Evolutionary conservation across 2,329 filamentous ascomycete species (phyloP), one percentile per base, ranked within the genome.

Genomic region (Bipolaris zeicola): DNA sequence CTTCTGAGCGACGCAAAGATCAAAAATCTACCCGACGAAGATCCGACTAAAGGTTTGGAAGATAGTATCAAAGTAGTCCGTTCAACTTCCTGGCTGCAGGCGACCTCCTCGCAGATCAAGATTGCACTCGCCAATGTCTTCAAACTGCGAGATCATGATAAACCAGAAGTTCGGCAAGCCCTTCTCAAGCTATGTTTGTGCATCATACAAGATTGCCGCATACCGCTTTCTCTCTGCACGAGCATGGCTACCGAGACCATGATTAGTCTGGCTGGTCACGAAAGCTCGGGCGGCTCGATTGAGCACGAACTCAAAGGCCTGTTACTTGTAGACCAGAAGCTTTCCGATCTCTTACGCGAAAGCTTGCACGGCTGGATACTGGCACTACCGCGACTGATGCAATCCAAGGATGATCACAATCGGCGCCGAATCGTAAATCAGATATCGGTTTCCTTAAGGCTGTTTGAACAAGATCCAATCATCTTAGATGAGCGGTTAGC

Each of bases 281-380:
- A 62, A 14, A 79, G 83, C 16, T 76, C 82, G 1, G 78, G 85
- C 18, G 80, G 78, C 18, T 63, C 80, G 3, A 61, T 72, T 13
- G 70, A 75, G 65, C 64, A 47, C 51, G 73, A 70, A 42, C 73
- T 96, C 4, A 81, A 81, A 26, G 83, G 87, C 58, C 78, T 96
- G 24, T 79, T 88, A 5, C 82, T 78, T 37, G 85, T 87, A 10
- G 87, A 92, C 64, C 77, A 82, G 1, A 79, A 84, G 46, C 80
- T 93, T 1, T 78, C 83, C 3, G 86, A 89, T 20, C 78, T 85
- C 2, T 79, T 94, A 24, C 90, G 91, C 65, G 84, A 82, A 26
- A 89, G 85, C 0, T 81, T 96, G 0, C 90, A 94, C 72, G 87
- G 87, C 50, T 97, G 93, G 92, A 84, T 93, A 22, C 85, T 86